Conservation (phyloP, 371 early-diverging fungal genomes). For the Mucor saturninus region DNA sequence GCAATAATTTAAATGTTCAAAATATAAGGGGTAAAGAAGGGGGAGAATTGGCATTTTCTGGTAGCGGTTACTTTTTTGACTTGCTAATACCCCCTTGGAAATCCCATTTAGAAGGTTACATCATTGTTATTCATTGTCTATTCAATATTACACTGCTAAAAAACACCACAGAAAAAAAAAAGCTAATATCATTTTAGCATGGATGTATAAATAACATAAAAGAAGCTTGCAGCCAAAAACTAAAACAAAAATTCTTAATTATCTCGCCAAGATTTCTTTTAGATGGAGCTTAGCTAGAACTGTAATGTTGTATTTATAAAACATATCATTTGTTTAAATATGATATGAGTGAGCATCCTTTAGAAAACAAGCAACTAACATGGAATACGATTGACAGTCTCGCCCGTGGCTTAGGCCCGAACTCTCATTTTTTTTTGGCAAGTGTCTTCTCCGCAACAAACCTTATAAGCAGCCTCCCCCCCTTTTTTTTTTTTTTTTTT, state of each 20-base stretch:
- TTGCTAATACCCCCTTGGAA: neutral
- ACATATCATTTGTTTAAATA: too few species aligned
- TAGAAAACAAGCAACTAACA: too few species aligned
- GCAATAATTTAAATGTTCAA: neutral
- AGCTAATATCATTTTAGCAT: neutral
- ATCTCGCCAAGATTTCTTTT: constrained; percentile 6
- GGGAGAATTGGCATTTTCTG: neutral
- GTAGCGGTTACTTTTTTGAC: too few species aligned
- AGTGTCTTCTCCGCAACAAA: constrained; percentile 9
- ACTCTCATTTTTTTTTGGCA: neutral
- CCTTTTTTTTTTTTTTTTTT: neutral
- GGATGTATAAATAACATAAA: neutral
- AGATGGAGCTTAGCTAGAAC: constrained; percentile 8
- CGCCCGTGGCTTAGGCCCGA: neutral
- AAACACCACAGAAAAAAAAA: neutral
- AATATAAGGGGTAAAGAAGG: neutral
- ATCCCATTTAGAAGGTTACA: too few species aligned
- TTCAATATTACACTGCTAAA: too few species aligned
- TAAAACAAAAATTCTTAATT: neutral
- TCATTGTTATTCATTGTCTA: neutral
- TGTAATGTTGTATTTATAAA: neutral
- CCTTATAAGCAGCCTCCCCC: neutral
- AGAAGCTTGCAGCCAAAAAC: neutral
- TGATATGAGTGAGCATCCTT: too few species aligned
- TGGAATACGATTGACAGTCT: neutral